Percentiles rank a stretch among this genome's conserved stretches.
Evolutionary conservation across 1,139 yeast species (phyloP).

Genomic region (Hansenula sp.): DNA sequence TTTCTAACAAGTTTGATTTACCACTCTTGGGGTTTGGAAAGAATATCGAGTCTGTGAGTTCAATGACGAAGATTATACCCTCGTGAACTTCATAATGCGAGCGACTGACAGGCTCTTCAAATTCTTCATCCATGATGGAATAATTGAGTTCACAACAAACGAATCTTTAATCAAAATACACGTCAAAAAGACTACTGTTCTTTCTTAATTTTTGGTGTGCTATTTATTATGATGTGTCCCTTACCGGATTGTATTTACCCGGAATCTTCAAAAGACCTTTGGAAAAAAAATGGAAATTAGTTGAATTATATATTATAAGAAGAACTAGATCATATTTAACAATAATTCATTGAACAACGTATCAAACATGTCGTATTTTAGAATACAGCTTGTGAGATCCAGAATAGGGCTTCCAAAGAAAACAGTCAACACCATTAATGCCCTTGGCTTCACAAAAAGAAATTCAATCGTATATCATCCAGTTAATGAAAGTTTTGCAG

Average conservation of each 20-base stretch:
- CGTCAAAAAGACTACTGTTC: background rate
- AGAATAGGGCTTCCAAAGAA: slow-evolving; percentile 79
- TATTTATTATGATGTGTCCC: background rate
- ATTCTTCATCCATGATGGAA: background rate
- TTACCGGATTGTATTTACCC: background rate
- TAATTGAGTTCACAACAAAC: background rate
- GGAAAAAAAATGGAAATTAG: background rate
- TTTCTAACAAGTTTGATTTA: slow-evolving; percentile 43
- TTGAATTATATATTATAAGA: background rate
- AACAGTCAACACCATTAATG: slow-evolving; percentile 47
- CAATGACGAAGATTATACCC: slow-evolving; percentile 60
- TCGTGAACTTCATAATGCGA: slow-evolving; percentile 47
- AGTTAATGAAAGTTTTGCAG: slow-evolving; percentile 79
- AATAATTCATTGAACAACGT: background rate
- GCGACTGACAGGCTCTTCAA: slow-evolving; percentile 3
- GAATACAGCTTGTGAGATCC: slow-evolving; percentile 76
- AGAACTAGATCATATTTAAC: background rate
- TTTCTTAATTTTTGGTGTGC: background rate
- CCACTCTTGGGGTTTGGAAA: slow-evolving; percentile 31
- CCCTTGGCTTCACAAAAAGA: slow-evolving; percentile 69
- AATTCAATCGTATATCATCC: slow-evolving; percentile 70
- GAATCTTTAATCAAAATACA: too few species aligned
- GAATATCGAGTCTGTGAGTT: slow-evolving; percentile 49
- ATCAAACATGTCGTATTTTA: slow-evolving; percentile 39
- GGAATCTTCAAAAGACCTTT: background rate